Base-by-base conservation (phyloP, 2,329 filamentous ascomycete genomes). In the Talaromyces sp. region DNA sequence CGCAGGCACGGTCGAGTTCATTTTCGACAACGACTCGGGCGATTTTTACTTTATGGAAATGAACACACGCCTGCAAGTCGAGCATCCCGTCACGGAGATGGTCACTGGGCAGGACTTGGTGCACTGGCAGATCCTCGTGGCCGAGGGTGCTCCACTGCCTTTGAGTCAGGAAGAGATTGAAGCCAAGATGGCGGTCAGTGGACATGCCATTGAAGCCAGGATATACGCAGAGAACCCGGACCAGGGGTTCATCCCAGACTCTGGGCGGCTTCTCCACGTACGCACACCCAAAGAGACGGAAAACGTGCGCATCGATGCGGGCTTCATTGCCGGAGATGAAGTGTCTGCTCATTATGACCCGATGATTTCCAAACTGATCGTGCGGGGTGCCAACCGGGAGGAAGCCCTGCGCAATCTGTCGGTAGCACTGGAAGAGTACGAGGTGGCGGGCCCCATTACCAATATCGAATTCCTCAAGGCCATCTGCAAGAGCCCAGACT, bases 331-430 rank as follows among this genome's bases (percentile, higher is more conserved):
- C 67, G 95, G 95, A 30, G 94, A 96, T 73, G 91, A 92, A 65
- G 91, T 99, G 2, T 96, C 93, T 0, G 91, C 94, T 62, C 91
- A 95, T 60, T 99, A 99, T 75, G 95, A 99, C 69, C 95, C 95
- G 31, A 99, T 99, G 95, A 96, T 99, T 67, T 91, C 95, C 52
- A 99, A 99, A 78, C 85, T 99, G 58, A 99, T 99, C 68, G 92
- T 98, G 5, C 86, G 91, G 62, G 95, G 91, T 0, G 84, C 86
- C 16, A 89, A 89, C 61, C 85, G 95, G 63, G 85, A 89, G 72
- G 89, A 90, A 30, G 91, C 93, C 3, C 89, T 99, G 56, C 87
- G 90, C 62, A 96, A 91, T 75, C 82, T 99, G 63, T 86, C 87
- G 42, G 81, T 88, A 4, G 93, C 95, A 0, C 80, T 99, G 10